Conservation (phyloP, 2,329 filamentous ascomycete species). For the Alternaria burnsii region DNA sequence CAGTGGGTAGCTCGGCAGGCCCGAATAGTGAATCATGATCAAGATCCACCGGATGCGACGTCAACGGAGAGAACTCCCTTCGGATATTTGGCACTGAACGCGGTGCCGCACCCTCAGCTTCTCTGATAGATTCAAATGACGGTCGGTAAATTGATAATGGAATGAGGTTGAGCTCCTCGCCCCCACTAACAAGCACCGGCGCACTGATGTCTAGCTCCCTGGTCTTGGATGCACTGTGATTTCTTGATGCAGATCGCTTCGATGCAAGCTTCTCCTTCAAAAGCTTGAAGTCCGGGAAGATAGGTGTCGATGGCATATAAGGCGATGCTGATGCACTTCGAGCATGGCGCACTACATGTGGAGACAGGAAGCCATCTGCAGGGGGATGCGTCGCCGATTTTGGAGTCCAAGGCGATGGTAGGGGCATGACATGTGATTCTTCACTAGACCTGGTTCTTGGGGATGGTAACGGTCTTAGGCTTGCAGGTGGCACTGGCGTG, state of each 20-base stretch:
- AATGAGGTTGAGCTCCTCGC: slow-evolving; percentile 40
- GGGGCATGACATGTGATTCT: slow-evolving; percentile 29
- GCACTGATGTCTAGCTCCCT: slow-evolving; percentile 44
- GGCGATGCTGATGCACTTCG: slow-evolving; percentile 46
- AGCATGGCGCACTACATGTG: slow-evolving; percentile 35
- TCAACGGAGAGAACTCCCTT: slow-evolving; percentile 41
- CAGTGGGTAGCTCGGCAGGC: slow-evolving; percentile 19
- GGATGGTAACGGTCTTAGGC: slow-evolving; percentile 46
- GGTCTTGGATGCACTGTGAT: slow-evolving; percentile 32
- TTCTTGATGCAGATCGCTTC: slow-evolving; percentile 36
- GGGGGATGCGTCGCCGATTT: slow-evolving; percentile 44
- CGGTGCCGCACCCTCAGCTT: slow-evolving; percentile 9
- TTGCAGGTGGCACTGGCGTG: slow-evolving; percentile 65
- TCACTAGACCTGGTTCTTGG: slow-evolving; percentile 26
- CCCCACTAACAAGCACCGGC: slow-evolving; percentile 44
- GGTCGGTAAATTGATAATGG: slow-evolving; percentile 45
- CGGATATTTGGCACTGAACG: slow-evolving; percentile 25
- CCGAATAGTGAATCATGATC: slow-evolving; percentile 24
- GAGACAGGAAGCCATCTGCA: slow-evolving; percentile 31
- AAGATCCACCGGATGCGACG: slow-evolving; percentile 44
- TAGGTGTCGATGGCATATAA: slow-evolving; percentile 33
- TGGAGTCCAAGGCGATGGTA: slow-evolving; percentile 32
- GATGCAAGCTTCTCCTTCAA: slow-evolving; percentile 44
- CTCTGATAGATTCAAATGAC: slow-evolving; percentile 26
- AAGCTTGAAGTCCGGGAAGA: slow-evolving; percentile 43